These are phyloP conservation scores for Annulohypoxylon bovei DNA, from an alignment of 495 filamentous ascomycete species.

Conservation along the genomic window DNA sequence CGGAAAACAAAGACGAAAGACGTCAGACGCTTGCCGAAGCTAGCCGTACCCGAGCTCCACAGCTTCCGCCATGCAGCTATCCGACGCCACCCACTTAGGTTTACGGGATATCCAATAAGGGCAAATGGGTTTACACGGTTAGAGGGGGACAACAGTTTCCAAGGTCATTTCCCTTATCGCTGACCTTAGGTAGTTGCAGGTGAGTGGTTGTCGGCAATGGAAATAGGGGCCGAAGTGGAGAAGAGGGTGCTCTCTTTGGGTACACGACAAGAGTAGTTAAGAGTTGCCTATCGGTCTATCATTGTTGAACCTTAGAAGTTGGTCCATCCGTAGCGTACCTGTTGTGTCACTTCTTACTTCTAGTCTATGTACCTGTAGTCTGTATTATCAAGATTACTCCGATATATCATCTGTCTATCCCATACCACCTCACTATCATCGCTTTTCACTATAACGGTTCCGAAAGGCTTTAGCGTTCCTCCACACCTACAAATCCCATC, in stretches of 20 bases:
- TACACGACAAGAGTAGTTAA: neutral
- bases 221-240: slow-evolving; percentile 34
- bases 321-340: neutral
- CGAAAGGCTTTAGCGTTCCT: neutral
- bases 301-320: neutral
- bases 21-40: slow-evolving; percentile 40
- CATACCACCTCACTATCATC: neutral
- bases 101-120: slow-evolving; percentile 23
- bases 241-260: neutral
- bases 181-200: slow-evolving; percentile 24
- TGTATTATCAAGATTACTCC: neutral
- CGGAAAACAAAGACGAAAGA: slow-evolving; percentile 38
- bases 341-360: slow-evolving; percentile 1
- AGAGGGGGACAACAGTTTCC: slow-evolving; percentile 21
- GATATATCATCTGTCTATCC: slow-evolving; percentile 2
- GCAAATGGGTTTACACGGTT: slow-evolving; percentile 30
- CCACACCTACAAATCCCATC: neutral
- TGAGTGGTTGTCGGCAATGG: slow-evolving; percentile 25
- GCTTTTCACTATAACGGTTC: neutral
- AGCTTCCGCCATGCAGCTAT: slow-evolving; percentile 15
- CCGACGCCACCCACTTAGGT: slow-evolving; percentile 24
- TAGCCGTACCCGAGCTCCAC: slow-evolving; percentile 24
- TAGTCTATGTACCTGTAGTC: slow-evolving; percentile 2
- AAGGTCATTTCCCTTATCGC: neutral
- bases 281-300: neutral